Conservation (phyloP, 2,329 filamentous ascomycete genomes). For the Ceratocystis papillata region DNA sequence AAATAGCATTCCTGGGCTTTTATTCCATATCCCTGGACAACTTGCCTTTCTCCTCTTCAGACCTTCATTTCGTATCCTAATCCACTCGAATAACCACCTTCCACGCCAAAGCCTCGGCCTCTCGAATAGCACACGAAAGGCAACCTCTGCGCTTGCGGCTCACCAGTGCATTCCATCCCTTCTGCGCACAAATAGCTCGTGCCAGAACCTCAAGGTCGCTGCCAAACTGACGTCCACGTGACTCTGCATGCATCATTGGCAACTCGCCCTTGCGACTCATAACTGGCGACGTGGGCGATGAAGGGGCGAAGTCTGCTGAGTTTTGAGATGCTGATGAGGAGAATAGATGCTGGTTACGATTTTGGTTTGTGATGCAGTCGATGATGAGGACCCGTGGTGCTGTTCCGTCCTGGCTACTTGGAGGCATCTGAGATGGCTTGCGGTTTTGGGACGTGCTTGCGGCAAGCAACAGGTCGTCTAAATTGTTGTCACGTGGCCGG, state of each 20-base stretch:
- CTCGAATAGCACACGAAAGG: constrained; percentile 61
- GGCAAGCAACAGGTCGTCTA: constrained; percentile 38
- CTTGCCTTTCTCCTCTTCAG: not conserved
- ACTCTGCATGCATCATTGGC: constrained; percentile 46
- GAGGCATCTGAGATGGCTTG: constrained; percentile 29
- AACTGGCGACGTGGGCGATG: constrained; percentile 27
- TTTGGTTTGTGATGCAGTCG: constrained; percentile 49
- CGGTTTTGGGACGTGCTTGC: constrained; percentile 29
- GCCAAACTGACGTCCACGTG: constrained; percentile 46
- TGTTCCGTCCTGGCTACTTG: constrained; percentile 27
- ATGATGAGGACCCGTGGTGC: constrained; percentile 45
- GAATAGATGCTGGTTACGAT: constrained; percentile 34
- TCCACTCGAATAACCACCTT: constrained; percentile 54
- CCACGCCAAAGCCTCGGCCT: constrained; percentile 61
- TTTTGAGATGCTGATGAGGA: not conserved
- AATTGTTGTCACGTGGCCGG: constrained; percentile 35
- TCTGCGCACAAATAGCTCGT: constrained; percentile 61
- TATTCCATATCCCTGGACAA: not conserved
- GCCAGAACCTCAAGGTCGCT: constrained; percentile 61
- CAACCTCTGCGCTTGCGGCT: constrained; percentile 58
- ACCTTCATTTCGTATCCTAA: not conserved
- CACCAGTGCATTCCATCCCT: constrained; percentile 62
- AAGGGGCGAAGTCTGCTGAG: constrained; percentile 25
- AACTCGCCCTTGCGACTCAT: constrained; percentile 29
- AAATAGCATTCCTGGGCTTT: not conserved